A percentile compares a stretch with the other conserved stretches of the same genome.
Evolutionary conservation across 305 asterid species (phyloP).

Genomic region (Fraxinus platypoda): DNA sequence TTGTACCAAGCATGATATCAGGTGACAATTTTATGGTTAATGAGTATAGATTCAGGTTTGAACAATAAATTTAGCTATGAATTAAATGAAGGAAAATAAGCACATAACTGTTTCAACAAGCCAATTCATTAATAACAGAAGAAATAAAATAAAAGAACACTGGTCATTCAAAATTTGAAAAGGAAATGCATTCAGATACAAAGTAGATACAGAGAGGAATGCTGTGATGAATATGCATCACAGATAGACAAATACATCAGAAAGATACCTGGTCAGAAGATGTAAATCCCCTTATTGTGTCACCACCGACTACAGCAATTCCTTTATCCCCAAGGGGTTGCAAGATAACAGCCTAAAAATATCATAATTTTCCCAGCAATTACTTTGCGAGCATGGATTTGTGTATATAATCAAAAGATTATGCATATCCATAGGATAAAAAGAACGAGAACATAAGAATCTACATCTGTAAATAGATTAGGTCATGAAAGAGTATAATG

Average conservation of each 20-base stretch:
- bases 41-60: background rate
- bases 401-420: background rate
- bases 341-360: constrained; percentile 80
- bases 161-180: constrained; percentile 14
- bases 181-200: background rate
- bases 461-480: background rate
- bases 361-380: constrained; percentile 19
- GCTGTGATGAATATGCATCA: background rate
- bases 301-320: constrained; percentile 86
- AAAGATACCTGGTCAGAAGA: constrained; percentile 75
- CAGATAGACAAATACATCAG: background rate
- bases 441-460: background rate
- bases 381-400: background rate
- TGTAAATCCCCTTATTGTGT: constrained; percentile 84
- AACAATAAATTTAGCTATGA: background rate
- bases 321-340: constrained; percentile 89
- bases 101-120: background rate
- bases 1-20: background rate
- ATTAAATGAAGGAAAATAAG: background rate
- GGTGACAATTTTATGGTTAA: background rate
- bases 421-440: background rate
- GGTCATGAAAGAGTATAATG: background rate
- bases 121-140: background rate
- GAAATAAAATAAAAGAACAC: background rate
- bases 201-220: constrained; percentile 2